A percentile compares a stretch with the other conserved stretches of the same genome.
These are phyloP conservation scores for Leishmania tarentolae DNA, from an alignment of 208 protist species.

Conservation along the genomic window DNA sequence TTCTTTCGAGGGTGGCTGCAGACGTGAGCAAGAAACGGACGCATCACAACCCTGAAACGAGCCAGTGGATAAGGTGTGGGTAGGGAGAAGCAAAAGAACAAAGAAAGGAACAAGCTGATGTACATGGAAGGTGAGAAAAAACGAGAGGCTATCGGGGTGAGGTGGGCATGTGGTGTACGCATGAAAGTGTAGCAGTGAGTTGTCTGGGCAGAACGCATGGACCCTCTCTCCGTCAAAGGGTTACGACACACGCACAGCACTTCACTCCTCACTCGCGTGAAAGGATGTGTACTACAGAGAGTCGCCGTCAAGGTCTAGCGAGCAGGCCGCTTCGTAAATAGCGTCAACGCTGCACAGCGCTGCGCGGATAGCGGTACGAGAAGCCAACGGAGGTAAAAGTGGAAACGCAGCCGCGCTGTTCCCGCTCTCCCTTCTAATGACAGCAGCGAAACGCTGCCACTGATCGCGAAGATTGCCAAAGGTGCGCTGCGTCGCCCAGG, in stretches of 20 bases:
- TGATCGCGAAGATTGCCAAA: conserved; percentile 72
- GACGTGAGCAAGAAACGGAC: neutral
- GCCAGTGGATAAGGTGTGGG: neutral
- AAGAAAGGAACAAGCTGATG: neutral
- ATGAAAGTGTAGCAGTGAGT: neutral
- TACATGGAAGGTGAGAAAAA: conserved; percentile 2
- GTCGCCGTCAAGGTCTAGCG: conserved; percentile 64
- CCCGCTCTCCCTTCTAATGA: conserved; percentile 38
- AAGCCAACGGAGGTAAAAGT: conserved; percentile 33
- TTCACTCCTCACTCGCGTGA: neutral
- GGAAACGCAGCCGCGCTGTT: conserved; percentile 30
- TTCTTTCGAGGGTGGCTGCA: neutral
- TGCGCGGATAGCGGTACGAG: conserved; percentile 34
- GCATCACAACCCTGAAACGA: neutral
- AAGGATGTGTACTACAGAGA: conserved; percentile 13
- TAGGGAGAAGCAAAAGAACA: neutral
- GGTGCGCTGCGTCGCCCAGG: conserved; percentile 66
- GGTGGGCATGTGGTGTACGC: neutral
- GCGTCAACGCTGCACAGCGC: conserved; percentile 43
- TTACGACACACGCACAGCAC: neutral
- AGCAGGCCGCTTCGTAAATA: conserved; percentile 49
- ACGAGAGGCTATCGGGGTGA: conserved; percentile 1
- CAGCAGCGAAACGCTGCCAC: conserved; percentile 60
- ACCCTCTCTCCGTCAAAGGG: neutral
- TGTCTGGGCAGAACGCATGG: neutral